Evolutionary conservation across 163 green algal species (phyloP).

Genomic region (Volvox carteri): DNA sequence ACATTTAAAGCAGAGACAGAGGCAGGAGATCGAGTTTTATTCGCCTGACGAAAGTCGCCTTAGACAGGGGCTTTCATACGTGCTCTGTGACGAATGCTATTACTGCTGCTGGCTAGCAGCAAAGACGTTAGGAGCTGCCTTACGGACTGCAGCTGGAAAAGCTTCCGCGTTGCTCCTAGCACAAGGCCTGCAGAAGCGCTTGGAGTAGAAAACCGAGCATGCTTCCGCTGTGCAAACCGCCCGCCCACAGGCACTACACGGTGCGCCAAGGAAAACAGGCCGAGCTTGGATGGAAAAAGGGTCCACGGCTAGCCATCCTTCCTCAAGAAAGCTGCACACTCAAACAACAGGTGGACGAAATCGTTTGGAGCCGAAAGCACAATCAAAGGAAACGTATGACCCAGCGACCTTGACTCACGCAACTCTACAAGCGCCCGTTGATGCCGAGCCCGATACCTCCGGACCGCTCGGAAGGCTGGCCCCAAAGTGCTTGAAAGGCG

Average conservation of each 20-base stretch:
- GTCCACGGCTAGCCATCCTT: slow-evolving; percentile 42
- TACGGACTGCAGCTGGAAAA: slow-evolving; percentile 14
- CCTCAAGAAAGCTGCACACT: slow-evolving; percentile 39
- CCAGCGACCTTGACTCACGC: slow-evolving; percentile 36
- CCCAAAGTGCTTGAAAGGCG: slow-evolving; percentile 28
- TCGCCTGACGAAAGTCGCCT: too few relatives aligned
- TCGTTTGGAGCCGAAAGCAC: too few relatives aligned
- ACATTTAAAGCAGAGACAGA: too few relatives aligned
- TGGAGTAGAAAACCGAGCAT: slow-evolving; percentile 44
- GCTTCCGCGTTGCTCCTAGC: neutral
- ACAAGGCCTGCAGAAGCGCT: slow-evolving; percentile 43
- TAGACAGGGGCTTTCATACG: too few relatives aligned
- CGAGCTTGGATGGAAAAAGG: neutral
- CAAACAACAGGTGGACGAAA: neutral
- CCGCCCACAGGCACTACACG: slow-evolving; percentile 1
- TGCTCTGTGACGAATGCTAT: too few relatives aligned
- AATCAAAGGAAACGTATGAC: too few relatives aligned
- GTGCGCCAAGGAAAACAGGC: slow-evolving; percentile 16
- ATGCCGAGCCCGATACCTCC: neutral
- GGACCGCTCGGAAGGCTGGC: neutral
- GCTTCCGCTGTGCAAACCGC: slow-evolving; percentile 9
- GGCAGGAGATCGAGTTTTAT: too few relatives aligned
- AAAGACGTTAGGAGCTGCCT: slow-evolving; percentile 8
- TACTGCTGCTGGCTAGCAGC: neutral
- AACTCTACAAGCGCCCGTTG: neutral